These are phyloP conservation scores for Pseudopithomyces maydicus DNA, from an alignment of 2,329 filamentous ascomycete species.

Conservation along the genomic window DNA sequence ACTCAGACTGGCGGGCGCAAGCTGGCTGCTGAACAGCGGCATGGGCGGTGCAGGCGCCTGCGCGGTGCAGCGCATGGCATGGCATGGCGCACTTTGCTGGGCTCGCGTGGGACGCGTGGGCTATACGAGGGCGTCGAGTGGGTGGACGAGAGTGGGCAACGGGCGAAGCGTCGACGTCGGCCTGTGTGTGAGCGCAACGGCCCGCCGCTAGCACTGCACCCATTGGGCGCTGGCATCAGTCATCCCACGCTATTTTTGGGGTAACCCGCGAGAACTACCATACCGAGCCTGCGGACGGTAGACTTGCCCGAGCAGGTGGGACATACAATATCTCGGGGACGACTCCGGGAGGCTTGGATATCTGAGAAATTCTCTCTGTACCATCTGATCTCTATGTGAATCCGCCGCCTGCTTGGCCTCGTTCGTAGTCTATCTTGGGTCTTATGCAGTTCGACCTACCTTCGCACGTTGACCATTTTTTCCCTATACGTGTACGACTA, in stretches of 20 bases:
- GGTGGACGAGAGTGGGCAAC: background rate
- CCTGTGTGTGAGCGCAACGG: background rate
- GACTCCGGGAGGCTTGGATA: too few relatives aligned
- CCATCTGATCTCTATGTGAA: too few relatives aligned
- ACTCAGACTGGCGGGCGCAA: background rate
- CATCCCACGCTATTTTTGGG: background rate
- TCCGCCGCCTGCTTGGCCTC: too few relatives aligned
- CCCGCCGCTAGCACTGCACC: background rate
- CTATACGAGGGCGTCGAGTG: background rate
- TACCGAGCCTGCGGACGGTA: background rate
- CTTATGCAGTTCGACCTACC: too few relatives aligned
- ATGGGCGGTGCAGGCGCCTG: background rate
- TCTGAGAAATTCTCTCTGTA: too few relatives aligned
- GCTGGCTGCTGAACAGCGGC: background rate
- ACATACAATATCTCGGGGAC: too few relatives aligned
- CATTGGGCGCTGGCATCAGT: background rate
- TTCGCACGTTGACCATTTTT: too few relatives aligned
- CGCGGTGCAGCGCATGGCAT: background rate
- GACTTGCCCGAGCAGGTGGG: background rate
- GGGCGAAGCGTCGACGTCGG: too few relatives aligned
- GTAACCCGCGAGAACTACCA: too few relatives aligned
- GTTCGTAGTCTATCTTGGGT: too few relatives aligned
- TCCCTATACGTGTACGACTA: too few relatives aligned
- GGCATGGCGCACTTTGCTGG: too few relatives aligned
- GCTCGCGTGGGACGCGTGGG: background rate